Base-by-base conservation (phyloP, 2,329 filamentous ascomycete genomes). In the Fusarium nisikadoi region DNA sequence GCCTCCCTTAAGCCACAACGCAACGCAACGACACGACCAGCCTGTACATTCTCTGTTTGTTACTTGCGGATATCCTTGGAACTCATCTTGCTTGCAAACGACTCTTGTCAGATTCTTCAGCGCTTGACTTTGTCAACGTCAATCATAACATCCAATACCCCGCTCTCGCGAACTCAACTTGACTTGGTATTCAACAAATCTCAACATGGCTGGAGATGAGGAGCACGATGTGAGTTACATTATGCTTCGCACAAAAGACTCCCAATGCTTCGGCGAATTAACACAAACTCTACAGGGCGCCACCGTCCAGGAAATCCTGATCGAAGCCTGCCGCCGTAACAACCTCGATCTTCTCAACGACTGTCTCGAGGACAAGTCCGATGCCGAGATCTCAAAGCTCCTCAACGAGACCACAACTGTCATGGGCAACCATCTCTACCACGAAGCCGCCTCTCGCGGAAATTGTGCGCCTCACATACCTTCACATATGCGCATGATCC, bases 281-380 rank as follows among this genome's bases (percentile, higher is more conserved):
- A 60, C 29, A 5, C 16, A 13, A 25, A 16, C 13, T 50, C 31
- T 50, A 23, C 11, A 16, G 92, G 96, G 95, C 80, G 95, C 95
- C 76, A 93, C 93, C 67, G 90, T 91, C 50, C 88, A 91, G 81
- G 95, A 98, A 85, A 89, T 93, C 78, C 89, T 98, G 76, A 90
- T 98, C 83, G 95, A 97, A 85, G 94, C 96, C 77, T 97, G 93
- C 84, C 94, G 95, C 69, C 90, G 94, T 79, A 95, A 98, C 87
- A 98, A 98, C 84, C 91, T 91, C 75, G 92, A 95, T 59, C 90
- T 98, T 68, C 90, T 98, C 62, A 84, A 89, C 76, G 92, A 96
- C 77, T 88, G 95, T 63, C 87, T 98, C 74, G 83, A 88, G 45
- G 84, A 84, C 73, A 88, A 88, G 73, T 83, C 84, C 65, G 90